Conservation (phyloP, 108 stramenopile species). For the Skeletonema costatum region DNA sequence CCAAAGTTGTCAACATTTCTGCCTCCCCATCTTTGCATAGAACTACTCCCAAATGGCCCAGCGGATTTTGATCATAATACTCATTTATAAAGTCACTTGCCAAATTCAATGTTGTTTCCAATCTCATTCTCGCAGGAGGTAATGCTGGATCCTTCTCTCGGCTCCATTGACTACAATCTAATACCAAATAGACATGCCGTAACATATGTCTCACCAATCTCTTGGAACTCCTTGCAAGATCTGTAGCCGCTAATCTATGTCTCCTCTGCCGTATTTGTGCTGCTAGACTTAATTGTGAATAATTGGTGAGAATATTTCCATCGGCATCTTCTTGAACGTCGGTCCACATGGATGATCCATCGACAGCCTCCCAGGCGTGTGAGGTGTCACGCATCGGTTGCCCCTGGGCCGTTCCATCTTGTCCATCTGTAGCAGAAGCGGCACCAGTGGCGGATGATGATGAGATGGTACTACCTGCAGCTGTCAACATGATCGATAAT, state of each 20-base stretch:
- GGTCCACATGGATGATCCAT: conserved; percentile 65
- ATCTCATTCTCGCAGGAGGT: conserved; percentile 58
- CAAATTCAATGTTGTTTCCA: conserved; percentile 60
- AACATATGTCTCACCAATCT: conserved; percentile 87
- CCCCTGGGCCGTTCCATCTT: background rate
- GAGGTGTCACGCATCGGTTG: conserved; percentile 20
- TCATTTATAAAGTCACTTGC: conserved; percentile 70
- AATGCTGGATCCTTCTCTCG: conserved; percentile 76
- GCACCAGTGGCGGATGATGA: conserved; percentile 6
- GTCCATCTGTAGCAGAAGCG: background rate
- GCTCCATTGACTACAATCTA: conserved; percentile 76
- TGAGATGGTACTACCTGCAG: background rate
- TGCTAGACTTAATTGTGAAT: conserved; percentile 52
- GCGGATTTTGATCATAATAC: conserved; percentile 87
- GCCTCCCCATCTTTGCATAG: conserved; percentile 79
- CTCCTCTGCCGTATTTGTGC: conserved; percentile 69
- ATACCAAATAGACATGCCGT: conserved; percentile 77
- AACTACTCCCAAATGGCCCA: conserved; percentile 80
- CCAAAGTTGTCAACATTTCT: conserved; percentile 74
- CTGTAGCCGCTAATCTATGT: conserved; percentile 75
- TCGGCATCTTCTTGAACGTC: conserved; percentile 85
- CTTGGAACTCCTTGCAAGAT: conserved; percentile 63
- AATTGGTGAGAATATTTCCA: conserved; percentile 68
- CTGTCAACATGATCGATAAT: background rate
- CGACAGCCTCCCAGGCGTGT: conserved; percentile 75